phyloP scores from a whole-genome alignment of 169 alveolate species.

The Miamiensis avidus region DNA sequence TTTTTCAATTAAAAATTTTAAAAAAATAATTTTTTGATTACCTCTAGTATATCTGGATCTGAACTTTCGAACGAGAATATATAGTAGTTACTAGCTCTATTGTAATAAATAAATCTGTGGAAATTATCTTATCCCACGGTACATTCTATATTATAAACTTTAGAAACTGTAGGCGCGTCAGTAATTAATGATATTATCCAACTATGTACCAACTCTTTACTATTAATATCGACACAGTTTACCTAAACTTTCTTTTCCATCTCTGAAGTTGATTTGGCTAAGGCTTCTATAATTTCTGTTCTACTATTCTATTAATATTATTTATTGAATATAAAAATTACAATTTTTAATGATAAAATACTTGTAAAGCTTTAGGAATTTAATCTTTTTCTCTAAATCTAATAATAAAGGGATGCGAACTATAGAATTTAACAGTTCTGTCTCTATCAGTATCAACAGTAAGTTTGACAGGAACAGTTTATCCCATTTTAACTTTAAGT shows the following conservation, averaged over 20 bases:
- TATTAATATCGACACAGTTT: slow-evolving; percentile 36
- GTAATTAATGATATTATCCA: background rate
- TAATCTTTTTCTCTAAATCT: slow-evolving; percentile 25
- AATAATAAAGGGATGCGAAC: slow-evolving; percentile 17
- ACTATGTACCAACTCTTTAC: background rate
- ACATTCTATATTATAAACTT: background rate
- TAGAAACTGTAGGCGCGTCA: background rate
- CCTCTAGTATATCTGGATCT: background rate
- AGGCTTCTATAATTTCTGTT: background rate
- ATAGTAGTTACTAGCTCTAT: background rate
- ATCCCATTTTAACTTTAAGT: slow-evolving; percentile 33
- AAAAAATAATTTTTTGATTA: too few relatives aligned
- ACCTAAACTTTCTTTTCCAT: slow-evolving; percentile 12
- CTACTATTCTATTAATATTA: slow-evolving; percentile 13
- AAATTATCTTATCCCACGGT: background rate
- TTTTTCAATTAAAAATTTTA: too few relatives aligned
- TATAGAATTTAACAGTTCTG: slow-evolving; percentile 12
- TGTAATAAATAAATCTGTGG: background rate
- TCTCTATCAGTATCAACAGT: slow-evolving; percentile 28
- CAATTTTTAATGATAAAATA: too few relatives aligned
- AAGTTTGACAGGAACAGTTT: slow-evolving; percentile 20
- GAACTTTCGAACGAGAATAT: background rate
- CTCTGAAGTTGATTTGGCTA: background rate
- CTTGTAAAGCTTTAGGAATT: slow-evolving; percentile 18
- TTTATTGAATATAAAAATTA: too few relatives aligned